Conservation (phyloP, 495 filamentous ascomycete species). For the Trypethelium eluteriae region DNA sequence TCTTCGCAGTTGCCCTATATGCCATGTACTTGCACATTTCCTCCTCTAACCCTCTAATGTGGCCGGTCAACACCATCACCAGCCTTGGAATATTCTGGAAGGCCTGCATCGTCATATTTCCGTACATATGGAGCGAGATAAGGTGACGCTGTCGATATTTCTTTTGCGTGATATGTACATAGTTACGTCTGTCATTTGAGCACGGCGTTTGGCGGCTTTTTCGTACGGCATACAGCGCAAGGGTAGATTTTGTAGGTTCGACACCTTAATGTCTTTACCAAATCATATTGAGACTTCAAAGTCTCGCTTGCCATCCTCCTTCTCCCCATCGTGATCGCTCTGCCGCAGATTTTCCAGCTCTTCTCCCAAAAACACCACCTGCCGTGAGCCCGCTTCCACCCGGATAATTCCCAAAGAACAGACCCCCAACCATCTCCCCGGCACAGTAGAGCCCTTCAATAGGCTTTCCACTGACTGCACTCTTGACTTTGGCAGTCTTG, state of each 20-base stretch:
- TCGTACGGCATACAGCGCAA: not conserved
- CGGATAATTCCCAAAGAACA: conserved; percentile 59
- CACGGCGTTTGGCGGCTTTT: not conserved
- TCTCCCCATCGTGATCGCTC: conserved; percentile 10
- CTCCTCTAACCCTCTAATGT: conserved; percentile 46
- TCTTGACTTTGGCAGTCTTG: conserved; percentile 42
- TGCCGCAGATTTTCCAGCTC: conserved; percentile 43
- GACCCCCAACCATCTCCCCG: conserved; percentile 56
- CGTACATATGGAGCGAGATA: conserved; percentile 64
- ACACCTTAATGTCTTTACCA: not conserved
- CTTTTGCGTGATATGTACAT: conserved; percentile 9
- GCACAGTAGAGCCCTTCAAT: conserved; percentile 49
- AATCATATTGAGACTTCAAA: not conserved
- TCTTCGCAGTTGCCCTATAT: conserved; percentile 86
- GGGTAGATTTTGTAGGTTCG: not conserved
- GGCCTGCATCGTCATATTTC: conserved; percentile 81
- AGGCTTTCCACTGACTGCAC: conserved; percentile 33
- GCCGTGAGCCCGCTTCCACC: conserved; percentile 56
- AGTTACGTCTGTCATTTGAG: conserved; percentile 1
- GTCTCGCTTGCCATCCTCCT: conserved; percentile 6
- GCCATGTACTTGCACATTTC: conserved; percentile 71
- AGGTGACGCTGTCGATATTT: conserved; percentile 11
- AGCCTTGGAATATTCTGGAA: conserved; percentile 70
- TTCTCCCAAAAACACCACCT: conserved; percentile 50
- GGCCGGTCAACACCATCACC: conserved; percentile 53